Conservation (phyloP, 306 rosid genomes). For the Dryas alaskensis region DNA sequence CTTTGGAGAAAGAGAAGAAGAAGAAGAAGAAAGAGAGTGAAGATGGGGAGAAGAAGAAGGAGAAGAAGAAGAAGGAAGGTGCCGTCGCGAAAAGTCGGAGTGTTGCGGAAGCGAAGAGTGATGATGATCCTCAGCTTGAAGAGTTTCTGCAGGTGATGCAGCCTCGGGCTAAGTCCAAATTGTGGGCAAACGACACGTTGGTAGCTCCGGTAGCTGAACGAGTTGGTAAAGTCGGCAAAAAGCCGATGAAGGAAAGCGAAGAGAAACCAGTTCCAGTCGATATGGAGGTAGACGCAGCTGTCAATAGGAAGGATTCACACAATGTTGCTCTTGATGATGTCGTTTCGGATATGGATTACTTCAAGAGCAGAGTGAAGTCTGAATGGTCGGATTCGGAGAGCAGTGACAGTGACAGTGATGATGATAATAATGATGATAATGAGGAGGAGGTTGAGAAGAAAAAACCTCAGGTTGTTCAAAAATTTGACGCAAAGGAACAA, state of each 20-base stretch:
- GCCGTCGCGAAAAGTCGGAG: background rate
- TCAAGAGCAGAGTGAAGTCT: conserved; percentile 69
- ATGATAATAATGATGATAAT: conserved; percentile 29
- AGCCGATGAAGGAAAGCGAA: conserved; percentile 30
- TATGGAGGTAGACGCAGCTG: conserved; percentile 28
- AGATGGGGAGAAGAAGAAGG: conserved; percentile 37
- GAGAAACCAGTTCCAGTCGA: conserved; percentile 23
- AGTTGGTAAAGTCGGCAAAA: conserved; percentile 12
- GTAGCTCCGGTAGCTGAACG: conserved; percentile 22
- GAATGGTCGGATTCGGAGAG: conserved; percentile 87
- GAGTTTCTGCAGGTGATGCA: conserved; percentile 88
- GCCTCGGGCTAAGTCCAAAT: conserved; percentile 68
- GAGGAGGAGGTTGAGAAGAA: conserved; percentile 1
- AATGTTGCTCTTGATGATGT: conserved; percentile 39
- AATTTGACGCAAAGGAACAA: conserved; percentile 26
- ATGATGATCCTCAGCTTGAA: conserved; percentile 62
- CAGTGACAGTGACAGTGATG: conserved; percentile 38
- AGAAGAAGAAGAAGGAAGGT: conserved; percentile 4
- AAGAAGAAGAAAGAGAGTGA: conserved; percentile 18
- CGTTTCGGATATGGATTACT: conserved; percentile 74
- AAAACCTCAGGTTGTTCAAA: background rate
- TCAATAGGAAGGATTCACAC: conserved; percentile 20
- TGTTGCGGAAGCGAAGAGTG: conserved; percentile 28
- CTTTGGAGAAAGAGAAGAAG: conserved; percentile 43
- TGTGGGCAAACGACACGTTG: conserved; percentile 77